Percentiles rank a stretch among this genome's conserved stretches.
These are phyloP conservation scores for Monosporascus ibericus DNA, from an alignment of 2,329 filamentous ascomycete species.

Conservation along the genomic window DNA sequence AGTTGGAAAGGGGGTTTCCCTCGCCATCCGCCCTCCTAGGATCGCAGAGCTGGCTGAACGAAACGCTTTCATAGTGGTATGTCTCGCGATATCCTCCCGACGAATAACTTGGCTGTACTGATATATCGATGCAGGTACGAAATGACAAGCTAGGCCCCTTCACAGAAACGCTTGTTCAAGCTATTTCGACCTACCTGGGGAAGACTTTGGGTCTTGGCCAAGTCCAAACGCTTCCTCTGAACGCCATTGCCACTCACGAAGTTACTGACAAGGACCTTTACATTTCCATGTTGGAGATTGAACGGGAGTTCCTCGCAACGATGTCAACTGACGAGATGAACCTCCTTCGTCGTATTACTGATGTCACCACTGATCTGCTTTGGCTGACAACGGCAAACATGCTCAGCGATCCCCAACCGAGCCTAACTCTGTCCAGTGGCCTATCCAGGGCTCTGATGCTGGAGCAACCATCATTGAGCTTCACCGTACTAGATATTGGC, in stretches of 20 bases:
- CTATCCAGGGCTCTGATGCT: constrained; percentile 4
- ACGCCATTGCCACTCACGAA: background rate
- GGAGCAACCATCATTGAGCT: constrained; percentile 5
- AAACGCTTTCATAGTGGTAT: constrained; percentile 26
- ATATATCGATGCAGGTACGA: too few species aligned
- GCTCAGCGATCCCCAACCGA: constrained; percentile 2
- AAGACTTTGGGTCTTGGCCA: background rate
- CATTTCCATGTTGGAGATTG: constrained; percentile 6
- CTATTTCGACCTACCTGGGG: background rate
- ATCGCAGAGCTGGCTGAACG: background rate
- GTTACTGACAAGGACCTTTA: background rate
- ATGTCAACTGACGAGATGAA: constrained; percentile 1
- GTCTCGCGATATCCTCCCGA: too few species aligned
- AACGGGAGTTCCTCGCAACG: constrained; percentile 6
- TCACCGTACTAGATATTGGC: constrained; percentile 3
- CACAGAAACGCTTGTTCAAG: background rate
- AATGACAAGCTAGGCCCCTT: background rate
- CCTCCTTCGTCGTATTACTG: constrained; percentile 2
- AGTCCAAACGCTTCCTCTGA: background rate
- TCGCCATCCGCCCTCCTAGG: background rate
- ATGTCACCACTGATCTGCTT: constrained; percentile 1
- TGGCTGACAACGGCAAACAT: constrained; percentile 11
- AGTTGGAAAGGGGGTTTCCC: background rate
- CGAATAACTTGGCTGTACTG: too few species aligned
- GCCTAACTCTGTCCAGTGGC: constrained; percentile 6